Percentiles rank a stretch among this genome's conserved stretches.
Conservation (phyloP, 768 basidiomycete species). For the Ramaria sp. region DNA sequence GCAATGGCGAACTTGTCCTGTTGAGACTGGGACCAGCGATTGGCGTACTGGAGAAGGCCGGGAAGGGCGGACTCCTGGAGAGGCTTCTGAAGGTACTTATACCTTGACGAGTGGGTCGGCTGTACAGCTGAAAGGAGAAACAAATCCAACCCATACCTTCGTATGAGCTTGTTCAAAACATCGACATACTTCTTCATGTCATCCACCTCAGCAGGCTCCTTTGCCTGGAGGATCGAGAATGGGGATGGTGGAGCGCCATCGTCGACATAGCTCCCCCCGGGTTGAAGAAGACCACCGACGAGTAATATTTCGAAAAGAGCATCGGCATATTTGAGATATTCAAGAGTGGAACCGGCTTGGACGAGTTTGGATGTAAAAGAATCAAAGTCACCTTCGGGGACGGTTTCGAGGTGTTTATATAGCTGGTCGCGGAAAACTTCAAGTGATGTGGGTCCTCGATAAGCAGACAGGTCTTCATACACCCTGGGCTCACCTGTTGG, state of each 20-base stretch:
- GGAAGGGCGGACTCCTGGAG: slow-evolving; percentile 82
- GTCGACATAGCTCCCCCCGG: slow-evolving; percentile 86
- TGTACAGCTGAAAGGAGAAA: slow-evolving; percentile 1
- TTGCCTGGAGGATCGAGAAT: slow-evolving; percentile 78
- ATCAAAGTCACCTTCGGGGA: slow-evolving; percentile 73
- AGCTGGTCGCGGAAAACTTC: slow-evolving; percentile 89
- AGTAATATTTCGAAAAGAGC: slow-evolving; percentile 93
- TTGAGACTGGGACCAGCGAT: slow-evolving; percentile 69
- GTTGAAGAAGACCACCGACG: slow-evolving; percentile 92
- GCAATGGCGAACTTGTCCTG: slow-evolving; percentile 78
- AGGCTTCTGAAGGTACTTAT: slow-evolving; percentile 98
- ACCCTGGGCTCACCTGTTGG: slow-evolving; percentile 40
- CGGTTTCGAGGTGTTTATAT: slow-evolving; percentile 81
- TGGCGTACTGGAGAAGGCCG: slow-evolving; percentile 76
- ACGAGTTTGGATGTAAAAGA: slow-evolving; percentile 72
- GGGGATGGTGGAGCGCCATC: slow-evolving; percentile 78
- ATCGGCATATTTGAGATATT: slow-evolving; percentile 95
- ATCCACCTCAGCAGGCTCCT: slow-evolving; percentile 65
- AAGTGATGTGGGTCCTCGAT: neutral
- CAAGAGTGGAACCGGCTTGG: slow-evolving; percentile 86
- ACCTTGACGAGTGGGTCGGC: slow-evolving; percentile 35
- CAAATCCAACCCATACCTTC: slow-evolving; percentile 47
- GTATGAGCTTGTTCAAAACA: slow-evolving; percentile 90
- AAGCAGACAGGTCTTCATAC: neutral
- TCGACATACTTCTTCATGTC: slow-evolving; percentile 92